Percentiles rank a stretch among this genome's conserved stretches.
These are phyloP conservation scores for Quercus glauca DNA, from an alignment of 306 rosid genomes.

Conservation along the genomic window DNA sequence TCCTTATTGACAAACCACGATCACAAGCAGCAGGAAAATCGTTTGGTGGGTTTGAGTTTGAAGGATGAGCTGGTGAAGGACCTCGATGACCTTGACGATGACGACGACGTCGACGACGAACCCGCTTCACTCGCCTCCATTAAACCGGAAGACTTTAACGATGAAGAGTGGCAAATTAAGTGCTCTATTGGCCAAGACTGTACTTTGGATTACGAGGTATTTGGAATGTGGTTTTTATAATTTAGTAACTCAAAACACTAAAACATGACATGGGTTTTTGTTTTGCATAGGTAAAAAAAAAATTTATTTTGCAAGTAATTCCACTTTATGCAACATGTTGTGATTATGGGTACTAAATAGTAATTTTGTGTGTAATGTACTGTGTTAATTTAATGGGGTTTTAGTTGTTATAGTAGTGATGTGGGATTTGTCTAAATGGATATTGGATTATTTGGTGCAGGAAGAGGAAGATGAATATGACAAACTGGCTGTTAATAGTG, in stretches of 20 bases:
- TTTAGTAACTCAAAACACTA: neutral
- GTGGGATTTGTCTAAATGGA: neutral
- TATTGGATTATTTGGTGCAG: slow-evolving; percentile 33
- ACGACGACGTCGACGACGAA: slow-evolving; percentile 26
- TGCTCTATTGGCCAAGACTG: slow-evolving; percentile 76
- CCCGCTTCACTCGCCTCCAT: slow-evolving; percentile 14
- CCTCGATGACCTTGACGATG: slow-evolving; percentile 47
- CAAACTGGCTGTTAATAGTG: slow-evolving; percentile 77
- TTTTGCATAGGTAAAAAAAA: too few relatives aligned
- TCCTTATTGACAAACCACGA: neutral
- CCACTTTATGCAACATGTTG: too few relatives aligned
- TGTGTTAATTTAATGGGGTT: too few relatives aligned
- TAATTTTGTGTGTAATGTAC: too few relatives aligned
- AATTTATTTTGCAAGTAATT: too few relatives aligned
- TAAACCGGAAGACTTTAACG: slow-evolving; percentile 66
- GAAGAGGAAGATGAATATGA: slow-evolving; percentile 90
- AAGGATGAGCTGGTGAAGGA: slow-evolving; percentile 37
- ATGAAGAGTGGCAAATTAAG: slow-evolving; percentile 80
- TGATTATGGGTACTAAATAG: too few relatives aligned
- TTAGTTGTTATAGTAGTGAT: neutral
- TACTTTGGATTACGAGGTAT: slow-evolving; percentile 86
- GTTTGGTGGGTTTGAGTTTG: slow-evolving; percentile 9
- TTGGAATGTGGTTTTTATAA: neutral
- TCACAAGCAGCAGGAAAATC: neutral
- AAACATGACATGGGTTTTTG: too few relatives aligned